These are phyloP conservation scores for Umbellularia californica DNA, from an alignment of 164 flowering plant genomes.

Conservation along the genomic window DNA sequence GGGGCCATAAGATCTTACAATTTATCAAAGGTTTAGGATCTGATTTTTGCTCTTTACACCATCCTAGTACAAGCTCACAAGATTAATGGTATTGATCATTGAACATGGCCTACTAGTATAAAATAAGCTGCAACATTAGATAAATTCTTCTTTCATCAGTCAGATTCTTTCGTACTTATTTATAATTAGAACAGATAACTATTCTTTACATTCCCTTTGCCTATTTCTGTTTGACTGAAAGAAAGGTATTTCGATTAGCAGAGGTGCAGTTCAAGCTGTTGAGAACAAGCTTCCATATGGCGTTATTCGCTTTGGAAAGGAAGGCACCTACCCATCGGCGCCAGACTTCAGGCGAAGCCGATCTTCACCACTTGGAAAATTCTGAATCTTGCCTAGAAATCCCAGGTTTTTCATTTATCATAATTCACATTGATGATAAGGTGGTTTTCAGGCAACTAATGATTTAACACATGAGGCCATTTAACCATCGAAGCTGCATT, in stretches of 20 bases:
- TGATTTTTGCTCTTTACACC: no score
- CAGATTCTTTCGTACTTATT: no score
- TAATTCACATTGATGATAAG: neutral
- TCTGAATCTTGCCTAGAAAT: slow-evolving; percentile 38
- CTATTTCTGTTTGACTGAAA: neutral
- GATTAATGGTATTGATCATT: no score
- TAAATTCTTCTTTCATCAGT: no score
- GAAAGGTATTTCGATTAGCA: slow-evolving; percentile 17
- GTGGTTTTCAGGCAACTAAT: neutral
- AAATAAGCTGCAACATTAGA: no score
- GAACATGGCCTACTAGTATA: no score
- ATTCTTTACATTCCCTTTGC: neutral
- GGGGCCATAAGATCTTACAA: no score
- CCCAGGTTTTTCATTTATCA: neutral
- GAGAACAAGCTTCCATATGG: slow-evolving; percentile 39
- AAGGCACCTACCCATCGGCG: slow-evolving; percentile 35
- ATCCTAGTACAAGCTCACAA: no score
- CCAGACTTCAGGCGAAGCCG: slow-evolving; percentile 57
- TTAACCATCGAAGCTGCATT: neutral
- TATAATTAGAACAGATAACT: neutral
- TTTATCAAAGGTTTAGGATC: no score
- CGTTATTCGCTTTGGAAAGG: slow-evolving; percentile 26
- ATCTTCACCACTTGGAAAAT: slow-evolving; percentile 68
- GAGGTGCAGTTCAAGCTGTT: slow-evolving; percentile 33
- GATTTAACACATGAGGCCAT: neutral